Evolutionary conservation across 2,329 filamentous ascomycete species (phyloP), one percentile per base, ranked within the genome.

Genomic region (Endoconidiophora polonica): DNA sequence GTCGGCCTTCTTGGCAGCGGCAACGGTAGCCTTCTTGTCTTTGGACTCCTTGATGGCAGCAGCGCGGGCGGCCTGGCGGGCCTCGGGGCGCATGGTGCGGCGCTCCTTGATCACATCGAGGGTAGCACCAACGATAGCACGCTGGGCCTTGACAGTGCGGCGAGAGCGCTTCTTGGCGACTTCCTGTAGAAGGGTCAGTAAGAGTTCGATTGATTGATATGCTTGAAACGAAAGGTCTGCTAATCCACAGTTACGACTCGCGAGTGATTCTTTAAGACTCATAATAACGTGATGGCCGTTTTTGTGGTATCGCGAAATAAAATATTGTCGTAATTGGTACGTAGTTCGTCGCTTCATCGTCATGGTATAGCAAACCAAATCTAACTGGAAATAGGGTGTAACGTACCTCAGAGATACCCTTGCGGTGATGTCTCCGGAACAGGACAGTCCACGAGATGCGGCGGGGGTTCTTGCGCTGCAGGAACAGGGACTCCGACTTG

Each of bases 71-170:
- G 91, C 91, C 63, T 80, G 77, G 68, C 91, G 88, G 67, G 87
- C 90, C 77, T 96, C 91, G 62, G 91, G 91, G 70, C 91, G 86
- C 78, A 86, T 81, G 63, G 78, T 71, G 66, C 91, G 88, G 75
- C 86, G 86, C 82, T 98, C 91, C 83, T 95, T 96, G 81, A 98
- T 96, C 66, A 96, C 87, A 69, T 98, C 91, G 71, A 98, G 88
- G 58, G 91, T 95, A 61, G 91, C 91, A 79, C 91, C 91, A 62
- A 98, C 91, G 71, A 98, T 94, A 68, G 83, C 90, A 77, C 91
- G 88, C 81, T 98, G 91, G 70, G 85, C 71, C 85, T 98, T 98
- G 74, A 98, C 86, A 66, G 86, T 86, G 68, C 87, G 86, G 77
- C 91, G 91, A 61, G 87, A 87, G 68, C 91, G 88, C 83, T 96